A percentile compares a stretch with the other conserved stretches of the same genome.
These are phyloP conservation scores for Suillus paluster DNA, from an alignment of 768 basidiomycete genomes.

Conservation along the genomic window DNA sequence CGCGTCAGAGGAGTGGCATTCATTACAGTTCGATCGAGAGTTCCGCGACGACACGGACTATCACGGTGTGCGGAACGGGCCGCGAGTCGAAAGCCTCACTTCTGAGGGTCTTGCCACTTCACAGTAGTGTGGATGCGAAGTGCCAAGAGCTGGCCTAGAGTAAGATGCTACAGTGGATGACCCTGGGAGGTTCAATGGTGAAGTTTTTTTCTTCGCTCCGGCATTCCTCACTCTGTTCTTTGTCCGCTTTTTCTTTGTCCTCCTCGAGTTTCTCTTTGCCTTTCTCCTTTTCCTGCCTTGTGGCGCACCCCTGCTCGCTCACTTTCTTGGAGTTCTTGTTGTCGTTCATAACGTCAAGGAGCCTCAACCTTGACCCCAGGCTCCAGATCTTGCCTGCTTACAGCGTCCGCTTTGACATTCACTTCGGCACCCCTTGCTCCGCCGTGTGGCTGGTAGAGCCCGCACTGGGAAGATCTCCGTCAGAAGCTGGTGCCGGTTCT, in stretches of 20 bases:
- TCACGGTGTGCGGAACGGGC: conserved; percentile 34
- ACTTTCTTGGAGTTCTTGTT: background rate
- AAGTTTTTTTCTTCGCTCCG: background rate
- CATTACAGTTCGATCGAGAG: conserved; percentile 48
- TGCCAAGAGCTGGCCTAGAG: conserved; percentile 4
- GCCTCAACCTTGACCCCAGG: background rate
- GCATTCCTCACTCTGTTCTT: background rate
- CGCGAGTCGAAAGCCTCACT: background rate
- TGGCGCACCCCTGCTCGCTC: background rate
- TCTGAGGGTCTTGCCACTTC: conserved; percentile 13
- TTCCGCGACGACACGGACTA: conserved; percentile 48
- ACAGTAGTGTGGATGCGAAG: conserved; percentile 21
- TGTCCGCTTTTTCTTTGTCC: background rate
- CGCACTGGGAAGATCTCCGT: too few species aligned
- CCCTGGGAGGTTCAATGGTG: background rate
- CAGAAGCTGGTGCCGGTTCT: background rate
- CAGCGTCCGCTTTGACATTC: background rate
- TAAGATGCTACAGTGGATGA: background rate
- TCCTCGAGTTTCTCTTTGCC: background rate
- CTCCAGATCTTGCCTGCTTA: background rate
- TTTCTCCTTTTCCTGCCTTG: background rate
- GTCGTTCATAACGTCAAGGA: background rate
- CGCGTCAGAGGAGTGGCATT: too few species aligned
- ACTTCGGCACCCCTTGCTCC: background rate
- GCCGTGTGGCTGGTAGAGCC: background rate